phyloP scores from a whole-genome alignment of 2,329 filamentous ascomycete genomes.

The Dactylellina leptospora region DNA sequence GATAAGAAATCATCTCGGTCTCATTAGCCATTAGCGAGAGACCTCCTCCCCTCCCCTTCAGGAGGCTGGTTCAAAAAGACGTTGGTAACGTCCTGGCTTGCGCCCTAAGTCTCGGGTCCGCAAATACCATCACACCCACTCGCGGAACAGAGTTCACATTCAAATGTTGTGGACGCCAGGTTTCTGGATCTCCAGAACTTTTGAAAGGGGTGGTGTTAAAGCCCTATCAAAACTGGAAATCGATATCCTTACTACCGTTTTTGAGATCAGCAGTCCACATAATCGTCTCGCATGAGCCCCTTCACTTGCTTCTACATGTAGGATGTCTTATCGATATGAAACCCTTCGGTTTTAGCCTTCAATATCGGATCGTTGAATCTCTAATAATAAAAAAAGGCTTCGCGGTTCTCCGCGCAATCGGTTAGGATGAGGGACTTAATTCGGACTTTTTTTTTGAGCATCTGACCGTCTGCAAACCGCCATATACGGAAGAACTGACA shows the following conservation, averaged over 20 bases:
- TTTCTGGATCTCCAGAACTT: conserved; percentile 7
- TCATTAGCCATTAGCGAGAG: conserved; percentile 27
- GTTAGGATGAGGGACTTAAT: conserved; percentile 17
- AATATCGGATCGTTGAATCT: conserved; percentile 36
- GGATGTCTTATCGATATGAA: conserved; percentile 38
- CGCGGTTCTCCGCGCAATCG: conserved; percentile 31
- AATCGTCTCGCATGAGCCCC: neutral
- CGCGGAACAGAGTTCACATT: conserved; percentile 2
- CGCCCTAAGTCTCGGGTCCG: conserved; percentile 21
- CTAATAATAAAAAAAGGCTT: conserved; percentile 14
- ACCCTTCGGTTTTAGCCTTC: conserved; percentile 11
- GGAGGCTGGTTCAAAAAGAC: conserved; percentile 32
- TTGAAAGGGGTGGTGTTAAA: neutral
- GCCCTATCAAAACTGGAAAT: conserved; percentile 10
- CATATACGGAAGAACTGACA: conserved; percentile 21
- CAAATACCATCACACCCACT: conserved; percentile 23
- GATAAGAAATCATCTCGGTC: conserved; percentile 5
- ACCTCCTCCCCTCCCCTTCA: conserved; percentile 23
- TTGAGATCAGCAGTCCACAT: conserved; percentile 4
- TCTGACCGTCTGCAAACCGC: conserved; percentile 47
- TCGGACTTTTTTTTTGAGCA: conserved; percentile 22
- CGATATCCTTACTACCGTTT: neutral
- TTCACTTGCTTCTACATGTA: neutral
- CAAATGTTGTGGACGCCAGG: conserved; percentile 7
- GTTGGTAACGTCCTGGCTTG: conserved; percentile 23